Conservation (phyloP, 805 yeast genomes). For the Wickerhamomyces hampshirensis region DNA sequence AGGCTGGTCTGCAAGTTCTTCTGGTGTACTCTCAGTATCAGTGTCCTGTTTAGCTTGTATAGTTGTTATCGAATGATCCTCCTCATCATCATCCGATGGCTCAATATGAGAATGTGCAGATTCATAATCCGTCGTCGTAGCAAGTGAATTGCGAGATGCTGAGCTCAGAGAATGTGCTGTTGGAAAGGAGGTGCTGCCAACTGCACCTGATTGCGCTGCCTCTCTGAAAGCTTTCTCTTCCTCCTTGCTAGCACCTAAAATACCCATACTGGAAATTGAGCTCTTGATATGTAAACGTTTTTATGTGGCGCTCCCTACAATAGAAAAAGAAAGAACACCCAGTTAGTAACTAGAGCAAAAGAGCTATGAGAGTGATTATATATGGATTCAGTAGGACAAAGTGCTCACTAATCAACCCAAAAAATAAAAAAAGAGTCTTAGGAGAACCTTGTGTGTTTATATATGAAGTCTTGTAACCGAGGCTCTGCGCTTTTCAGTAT, state of each 20-base stretch:
- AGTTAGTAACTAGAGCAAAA: no score
- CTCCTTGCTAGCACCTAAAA: conserved; percentile 26
- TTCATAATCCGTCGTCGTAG: conserved; percentile 20
- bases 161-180: conserved; percentile 1
- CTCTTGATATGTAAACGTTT: no score
- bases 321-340: no score
- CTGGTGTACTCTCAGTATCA: neutral
- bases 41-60: conserved; percentile 1
- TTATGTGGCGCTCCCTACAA: no score
- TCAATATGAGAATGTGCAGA: conserved; percentile 18
- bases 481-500: neutral
- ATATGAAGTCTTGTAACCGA: neutral
- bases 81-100: conserved; percentile 5
- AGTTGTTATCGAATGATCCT: conserved; percentile 7
- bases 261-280: conserved; percentile 8
- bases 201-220: conserved; percentile 4
- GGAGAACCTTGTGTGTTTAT: neutral
- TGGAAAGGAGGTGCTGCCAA: neutral
- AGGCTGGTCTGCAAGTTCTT: neutral
- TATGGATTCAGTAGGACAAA: no score
- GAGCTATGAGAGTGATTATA: no score
- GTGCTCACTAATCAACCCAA: no score
- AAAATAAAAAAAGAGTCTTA: no score
- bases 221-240: conserved; percentile 18
- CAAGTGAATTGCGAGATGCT: conserved; percentile 4